Evolutionary conservation across 2,329 filamentous ascomycete genomes (phyloP).

Genomic region (Diaporthe batatas): DNA sequence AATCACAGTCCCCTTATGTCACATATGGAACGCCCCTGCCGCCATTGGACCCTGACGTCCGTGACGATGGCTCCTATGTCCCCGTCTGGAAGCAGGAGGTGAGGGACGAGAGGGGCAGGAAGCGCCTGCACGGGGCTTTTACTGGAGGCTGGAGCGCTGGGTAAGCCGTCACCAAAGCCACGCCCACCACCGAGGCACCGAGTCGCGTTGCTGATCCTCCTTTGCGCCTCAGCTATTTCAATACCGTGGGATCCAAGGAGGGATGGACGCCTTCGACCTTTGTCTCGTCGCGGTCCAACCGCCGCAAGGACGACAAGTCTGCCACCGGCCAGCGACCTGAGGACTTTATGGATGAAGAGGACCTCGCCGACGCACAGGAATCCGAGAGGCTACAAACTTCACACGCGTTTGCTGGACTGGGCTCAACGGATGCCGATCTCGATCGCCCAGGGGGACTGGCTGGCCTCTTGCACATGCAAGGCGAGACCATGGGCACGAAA

Average conservation of each 20-base stretch:
- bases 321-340: constrained; percentile 75
- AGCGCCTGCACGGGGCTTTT: constrained; percentile 94
- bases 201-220: background rate
- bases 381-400: constrained; percentile 80
- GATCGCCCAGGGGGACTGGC: constrained; percentile 68
- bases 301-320: constrained; percentile 66
- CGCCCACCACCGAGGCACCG: too few relatives aligned
- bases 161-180: constrained; percentile 61
- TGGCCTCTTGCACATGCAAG: constrained; percentile 78
- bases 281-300: constrained; percentile 87
- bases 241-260: constrained; percentile 98
- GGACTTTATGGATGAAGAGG: constrained; percentile 99
- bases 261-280: constrained; percentile 96
- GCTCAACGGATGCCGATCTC: constrained; percentile 71
- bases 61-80: constrained; percentile 92
- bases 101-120: constrained; percentile 89
- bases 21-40: constrained; percentile 89
- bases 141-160: constrained; percentile 97
- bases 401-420: constrained; percentile 81
- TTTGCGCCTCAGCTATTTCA: constrained; percentile 80
- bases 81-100: constrained; percentile 99
- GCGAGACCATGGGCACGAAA: constrained; percentile 89
- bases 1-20: constrained; percentile 79
- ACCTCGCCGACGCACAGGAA: constrained; percentile 88
- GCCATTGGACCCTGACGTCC: constrained; percentile 77